Evolutionary conservation across 108 stramenopile species (phyloP), one percentile per base, ranked within the genome.

Genomic region (Skeletonema marinoi): DNA sequence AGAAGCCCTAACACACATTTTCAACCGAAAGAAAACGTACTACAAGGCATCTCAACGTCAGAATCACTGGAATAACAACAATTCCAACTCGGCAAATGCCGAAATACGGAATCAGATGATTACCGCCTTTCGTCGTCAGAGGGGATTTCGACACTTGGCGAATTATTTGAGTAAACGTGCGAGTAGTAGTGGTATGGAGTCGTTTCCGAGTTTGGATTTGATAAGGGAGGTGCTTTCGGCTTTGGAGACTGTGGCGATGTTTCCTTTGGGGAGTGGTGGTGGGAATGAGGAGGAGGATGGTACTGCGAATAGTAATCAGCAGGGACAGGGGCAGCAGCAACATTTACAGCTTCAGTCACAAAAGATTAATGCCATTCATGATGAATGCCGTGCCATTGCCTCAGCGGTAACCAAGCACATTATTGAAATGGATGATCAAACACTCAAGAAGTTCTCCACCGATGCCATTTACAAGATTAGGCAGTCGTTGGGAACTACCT

Each of bases 1-100:
- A 42, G 64, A 78, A 11, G 85, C 85, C 9, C 77, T 96, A 1
- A 66, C 88, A 4, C 65, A 77, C 65, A 80, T 93, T 32, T 93
- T 96, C 59, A 75, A 87, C 66, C 89, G 83, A 50, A 92, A 90
- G 65, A 93, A 91, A 75, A 38, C 73, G 4, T 95, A 89, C 69
- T 96, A 94, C 90, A 92, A 85, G 70, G 87, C 86, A 4, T 46
- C 61, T 42, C 89, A 92, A 76, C 83, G 77, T 16, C 79, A 66
- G 29, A 90, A 90, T 87, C 86, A 87, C 67, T 74, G 46, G 73
- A 66, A 81, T 48, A 32, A 68, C n/a, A 59, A 77, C 63, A 70
- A 61, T 19, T 38, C 78, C 61, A 50, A 79, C 25, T 70, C 62
- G n/a, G 85, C 88, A 0, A 66, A 85, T 19, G 88, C 91, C 0